Evolutionary conservation across 768 basidiomycete species (phyloP).

Genomic region (Podaxis carcinomalis): DNA sequence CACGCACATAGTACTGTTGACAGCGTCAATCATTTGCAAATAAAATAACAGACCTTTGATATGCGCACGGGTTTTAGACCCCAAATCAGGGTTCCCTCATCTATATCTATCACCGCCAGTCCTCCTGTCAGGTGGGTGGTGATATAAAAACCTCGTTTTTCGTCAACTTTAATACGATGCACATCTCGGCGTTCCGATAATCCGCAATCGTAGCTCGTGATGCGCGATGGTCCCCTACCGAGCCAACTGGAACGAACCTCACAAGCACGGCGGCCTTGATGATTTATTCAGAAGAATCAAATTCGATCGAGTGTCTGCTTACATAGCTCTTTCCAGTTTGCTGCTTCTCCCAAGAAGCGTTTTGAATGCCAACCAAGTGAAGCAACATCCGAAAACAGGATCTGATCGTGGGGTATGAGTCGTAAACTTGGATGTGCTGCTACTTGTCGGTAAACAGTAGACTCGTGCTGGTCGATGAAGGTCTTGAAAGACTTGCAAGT

Average conservation of each 20-base stretch:
- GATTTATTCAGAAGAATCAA: conserved; percentile 25
- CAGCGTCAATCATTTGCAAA: background rate
- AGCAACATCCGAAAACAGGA: conserved; percentile 2
- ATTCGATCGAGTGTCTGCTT: conserved; percentile 18
- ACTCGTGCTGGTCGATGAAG: conserved; percentile 45
- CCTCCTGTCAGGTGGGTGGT: conserved; percentile 54
- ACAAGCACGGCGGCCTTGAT: conserved; percentile 32
- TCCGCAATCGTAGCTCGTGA: conserved; percentile 30
- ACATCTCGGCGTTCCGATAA: conserved; percentile 36
- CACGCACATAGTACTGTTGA: conserved; percentile 36
- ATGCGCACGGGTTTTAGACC: conserved; percentile 41
- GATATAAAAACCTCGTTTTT: conserved; percentile 53
- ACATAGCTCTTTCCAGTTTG: conserved; percentile 63
- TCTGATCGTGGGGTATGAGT: conserved; percentile 19
- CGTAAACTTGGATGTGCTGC: conserved; percentile 48
- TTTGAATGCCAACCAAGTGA: conserved; percentile 16
- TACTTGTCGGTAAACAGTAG: conserved; percentile 52
- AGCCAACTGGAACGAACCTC: conserved; percentile 49
- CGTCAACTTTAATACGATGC: conserved; percentile 78
- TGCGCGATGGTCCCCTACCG: conserved; percentile 41
- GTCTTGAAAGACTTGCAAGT: conserved; percentile 43
- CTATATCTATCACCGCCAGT: conserved; percentile 52
- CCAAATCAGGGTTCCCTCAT: conserved; percentile 53
- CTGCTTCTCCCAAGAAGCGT: conserved; percentile 32
- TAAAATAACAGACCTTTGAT: background rate